These are phyloP conservation scores for Hymenotorrendiella dingleyae DNA, from an alignment of 2,329 filamentous ascomycete species.

Conservation along the genomic window DNA sequence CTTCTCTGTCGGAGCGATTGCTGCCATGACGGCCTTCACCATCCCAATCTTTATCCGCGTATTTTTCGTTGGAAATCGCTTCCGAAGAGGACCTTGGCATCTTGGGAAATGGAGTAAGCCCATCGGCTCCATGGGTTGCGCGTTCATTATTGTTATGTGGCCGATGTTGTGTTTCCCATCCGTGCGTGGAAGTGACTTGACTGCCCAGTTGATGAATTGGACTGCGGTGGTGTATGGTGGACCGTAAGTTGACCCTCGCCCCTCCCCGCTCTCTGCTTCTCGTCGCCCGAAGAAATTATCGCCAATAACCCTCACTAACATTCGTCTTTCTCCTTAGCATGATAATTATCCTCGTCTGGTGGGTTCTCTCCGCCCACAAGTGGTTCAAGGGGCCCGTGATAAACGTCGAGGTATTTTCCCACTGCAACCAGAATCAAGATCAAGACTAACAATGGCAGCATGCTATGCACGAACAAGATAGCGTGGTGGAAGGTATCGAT, in stretches of 20 bases:
- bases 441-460: constrained; percentile 20
- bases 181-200: constrained; percentile 46
- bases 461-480: constrained; percentile 27
- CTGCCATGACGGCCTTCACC: constrained; percentile 54
- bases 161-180: constrained; percentile 59
- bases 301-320: too few species aligned
- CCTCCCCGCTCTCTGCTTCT: too few species aligned
- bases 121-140: constrained; percentile 47
- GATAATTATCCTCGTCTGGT: constrained; percentile 51
- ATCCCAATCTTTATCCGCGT: constrained; percentile 50
- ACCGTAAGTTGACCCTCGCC: constrained; percentile 32
- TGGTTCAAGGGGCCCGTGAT: constrained; percentile 64
- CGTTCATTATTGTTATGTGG: constrained; percentile 59
- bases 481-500: constrained; percentile 21
- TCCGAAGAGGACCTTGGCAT: constrained; percentile 61
- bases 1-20: constrained; percentile 62
- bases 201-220: constrained; percentile 54
- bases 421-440: constrained; percentile 2
- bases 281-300: not conserved
- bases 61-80: constrained; percentile 55
- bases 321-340: too few species aligned
- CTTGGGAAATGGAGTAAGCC: constrained; percentile 52
- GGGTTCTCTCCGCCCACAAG: constrained; percentile 52
- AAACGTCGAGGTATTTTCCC: constrained; percentile 43
- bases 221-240: constrained; percentile 57